Base-by-base conservation (phyloP, 169 alveolate species). In the Condylostoma magnum region DNA sequence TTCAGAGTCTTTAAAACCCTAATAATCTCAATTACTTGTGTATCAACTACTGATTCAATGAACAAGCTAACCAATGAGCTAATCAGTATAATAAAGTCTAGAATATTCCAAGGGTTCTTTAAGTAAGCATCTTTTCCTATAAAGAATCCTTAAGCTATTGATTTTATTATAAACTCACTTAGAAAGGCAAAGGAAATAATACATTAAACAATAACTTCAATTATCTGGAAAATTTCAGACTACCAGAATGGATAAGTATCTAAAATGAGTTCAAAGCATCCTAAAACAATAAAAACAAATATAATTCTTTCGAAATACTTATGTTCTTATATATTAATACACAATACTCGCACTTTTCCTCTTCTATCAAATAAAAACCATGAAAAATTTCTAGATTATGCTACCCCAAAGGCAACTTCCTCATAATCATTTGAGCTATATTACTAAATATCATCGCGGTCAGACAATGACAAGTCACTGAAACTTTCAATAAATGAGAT, bases 81-180 rank as follows among this genome's bases (percentile, higher is more conserved):
- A 12, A 82, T 52, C 6, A 92, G 87, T 25, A 93, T 92, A 33
- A 80, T 70, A 60, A 90, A 89, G 81, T 93, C 97, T 6, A 93
- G 60, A 20, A 85, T 83, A 79, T 93, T 93, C 96, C 97, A 93
- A 31, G 86, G 67, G 56, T 93, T 96, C 80, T 89, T 83, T 25
- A 93, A 46, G 76, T 93, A 93, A 4, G 95, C 80, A 25, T 82
- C 85, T 81, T 86, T 82, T 28, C 72, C 74, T 8, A 80, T 69
- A n/a, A 87, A 33, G 56, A 93, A 85, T 25, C 95, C 95, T 46
- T 69, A 54, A 4, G 76, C 33, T 2, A 77, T 37, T 22, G 90
- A 84, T 74, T 93, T 93, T 36, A 93, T 56, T 22, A 82, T 56
- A 77, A 87, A 83, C 71, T 93, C 97, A 18, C 79, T 28, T 22